Percentiles rank a stretch among this genome's conserved stretches.
These are phyloP conservation scores for Wickerhamiella shivajii DNA, from an alignment of 805 yeast species.

Conservation along the genomic window DNA sequence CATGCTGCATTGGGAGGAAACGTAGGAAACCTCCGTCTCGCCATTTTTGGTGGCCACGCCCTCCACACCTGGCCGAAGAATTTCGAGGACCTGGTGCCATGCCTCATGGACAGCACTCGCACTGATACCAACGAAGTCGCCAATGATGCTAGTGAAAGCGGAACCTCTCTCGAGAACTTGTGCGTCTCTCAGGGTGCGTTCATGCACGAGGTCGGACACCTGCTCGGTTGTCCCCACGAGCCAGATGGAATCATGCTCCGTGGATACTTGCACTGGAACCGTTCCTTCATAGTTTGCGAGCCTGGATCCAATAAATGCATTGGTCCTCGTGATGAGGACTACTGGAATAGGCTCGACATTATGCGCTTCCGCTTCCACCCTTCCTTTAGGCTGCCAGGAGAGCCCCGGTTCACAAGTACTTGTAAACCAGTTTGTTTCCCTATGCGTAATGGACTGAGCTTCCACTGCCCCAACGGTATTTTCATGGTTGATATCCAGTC, in stretches of 20 bases:
- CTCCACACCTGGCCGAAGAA: slow-evolving; percentile 84
- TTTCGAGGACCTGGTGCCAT: slow-evolving; percentile 51
- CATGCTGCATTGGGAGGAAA: slow-evolving; percentile 97
- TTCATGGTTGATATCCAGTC: slow-evolving; percentile 58
- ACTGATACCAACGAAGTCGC: slow-evolving; percentile 62
- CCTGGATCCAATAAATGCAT: slow-evolving; percentile 24
- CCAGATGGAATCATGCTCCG: slow-evolving; percentile 81
- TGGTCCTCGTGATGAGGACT: slow-evolving; percentile 56
- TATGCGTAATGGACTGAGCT: slow-evolving; percentile 32
- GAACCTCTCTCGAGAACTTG: slow-evolving; percentile 80
- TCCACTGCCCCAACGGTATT: slow-evolving; percentile 50
- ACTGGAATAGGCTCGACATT: slow-evolving; percentile 76
- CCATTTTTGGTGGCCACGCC: slow-evolving; percentile 90
- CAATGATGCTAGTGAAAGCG: slow-evolving; percentile 73
- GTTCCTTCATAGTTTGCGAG: slow-evolving; percentile 70
- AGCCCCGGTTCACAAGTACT: slow-evolving; percentile 31
- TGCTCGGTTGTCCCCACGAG: slow-evolving; percentile 85
- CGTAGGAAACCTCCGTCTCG: slow-evolving; percentile 49
- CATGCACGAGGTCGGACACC: slow-evolving; percentile 89
- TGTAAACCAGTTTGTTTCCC: slow-evolving; percentile 35
- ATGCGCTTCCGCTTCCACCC: slow-evolving; percentile 70
- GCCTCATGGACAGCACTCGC: slow-evolving; percentile 58
- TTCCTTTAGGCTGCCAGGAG: slow-evolving; percentile 51
- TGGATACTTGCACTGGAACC: slow-evolving; percentile 65
- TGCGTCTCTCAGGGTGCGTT: slow-evolving; percentile 85